Base-by-base conservation (phyloP, 805 yeast species). In the Nakazawaea molendinolei region DNA sequence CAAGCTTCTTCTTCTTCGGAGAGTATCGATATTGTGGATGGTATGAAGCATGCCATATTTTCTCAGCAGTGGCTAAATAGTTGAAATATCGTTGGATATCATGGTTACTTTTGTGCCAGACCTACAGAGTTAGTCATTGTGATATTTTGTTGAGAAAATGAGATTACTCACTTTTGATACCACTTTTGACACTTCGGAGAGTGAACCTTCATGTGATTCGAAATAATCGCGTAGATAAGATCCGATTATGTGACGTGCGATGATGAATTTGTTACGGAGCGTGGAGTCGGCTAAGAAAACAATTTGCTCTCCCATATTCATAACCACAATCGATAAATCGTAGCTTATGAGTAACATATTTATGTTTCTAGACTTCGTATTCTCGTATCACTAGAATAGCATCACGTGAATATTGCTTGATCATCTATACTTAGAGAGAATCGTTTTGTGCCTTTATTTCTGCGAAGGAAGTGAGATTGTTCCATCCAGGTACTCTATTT, bases 231-330 rank as follows among this genome's bases (percentile, higher is more conserved):
- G 6, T 15, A 27, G 16, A 14, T 13, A 27, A 5, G 8, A 15
- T 27, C 29, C 29, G 6, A 27, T 27, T 5, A 19, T 18, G 14
- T 28, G 32, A 17, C 32, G 32, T 17, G 32, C 32, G n/a, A 28
- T 28, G n/a, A 28, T 28, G 23, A 28, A 28, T n/a, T 28, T 28
- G 16, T 27, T 27, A 8, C 29, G 7, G 17, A 20, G 29, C n/a
- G n/a, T n/a, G n/a, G 29, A 20, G 19, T 9, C 6, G 19, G 7
- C 8, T 5, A 6, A 15, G 29, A 13, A 13, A n/a, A n/a, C n/a
- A n/a, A n/a, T n/a, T n/a, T n/a, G n/a, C n/a, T n/a, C n/a, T n/a
- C n/a, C n/a, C n/a, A n/a, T n/a, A n/a, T n/a, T n/a, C n/a, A n/a
- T n/a, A n/a, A n/a, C n/a, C n/a, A n/a, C n/a, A n/a, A n/a, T n/a